Conservation (phyloP, 139 green algal genomes). For the Pycnococcus provasolii region DNA sequence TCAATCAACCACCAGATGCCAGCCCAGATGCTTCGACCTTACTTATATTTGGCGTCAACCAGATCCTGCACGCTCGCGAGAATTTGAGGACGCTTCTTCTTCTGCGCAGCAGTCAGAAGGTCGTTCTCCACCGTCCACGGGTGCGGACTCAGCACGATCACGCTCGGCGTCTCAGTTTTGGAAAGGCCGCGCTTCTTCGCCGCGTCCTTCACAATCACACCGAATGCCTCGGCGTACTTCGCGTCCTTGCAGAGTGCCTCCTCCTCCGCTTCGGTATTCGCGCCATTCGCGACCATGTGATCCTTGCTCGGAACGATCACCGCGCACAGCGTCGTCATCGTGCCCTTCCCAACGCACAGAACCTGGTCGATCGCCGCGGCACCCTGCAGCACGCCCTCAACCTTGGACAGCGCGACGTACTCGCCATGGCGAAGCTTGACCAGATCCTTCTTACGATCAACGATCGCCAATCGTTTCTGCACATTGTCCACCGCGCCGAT, state of each 20-base stretch:
- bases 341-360: slow-evolving; percentile 11
- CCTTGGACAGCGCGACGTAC: slow-evolving; percentile 41
- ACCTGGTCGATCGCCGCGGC: slow-evolving; percentile 18
- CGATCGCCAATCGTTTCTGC: slow-evolving; percentile 32
- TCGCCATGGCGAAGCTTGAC: slow-evolving; percentile 41
- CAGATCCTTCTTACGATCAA: slow-evolving; percentile 44
- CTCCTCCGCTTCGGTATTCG: slow-evolving; percentile 6
- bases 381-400: slow-evolving; percentile 19
- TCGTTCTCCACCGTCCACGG: slow-evolving; percentile 40
- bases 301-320: slow-evolving; percentile 30
- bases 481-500: slow-evolving; percentile 27
- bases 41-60: too few relatives aligned
- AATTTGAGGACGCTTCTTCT: slow-evolving; percentile 34
- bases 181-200: too few relatives aligned
- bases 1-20: too few relatives aligned
- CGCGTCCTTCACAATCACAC: slow-evolving; percentile 25
- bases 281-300: slow-evolving; percentile 7
- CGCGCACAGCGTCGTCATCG: not conserved
- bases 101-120: slow-evolving; percentile 35
- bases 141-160: slow-evolving; percentile 31
- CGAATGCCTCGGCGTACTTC: not conserved
- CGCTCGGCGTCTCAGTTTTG: slow-evolving; percentile 22
- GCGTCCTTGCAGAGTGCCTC: slow-evolving; percentile 10
- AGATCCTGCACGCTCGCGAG: not conserved
- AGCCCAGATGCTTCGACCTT: too few relatives aligned